A percentile compares a stretch with the other conserved stretches of the same genome.
phyloP scores from a whole-genome alignment of 352 stramenopile genomes.

The Pythium phragmiticola region DNA sequence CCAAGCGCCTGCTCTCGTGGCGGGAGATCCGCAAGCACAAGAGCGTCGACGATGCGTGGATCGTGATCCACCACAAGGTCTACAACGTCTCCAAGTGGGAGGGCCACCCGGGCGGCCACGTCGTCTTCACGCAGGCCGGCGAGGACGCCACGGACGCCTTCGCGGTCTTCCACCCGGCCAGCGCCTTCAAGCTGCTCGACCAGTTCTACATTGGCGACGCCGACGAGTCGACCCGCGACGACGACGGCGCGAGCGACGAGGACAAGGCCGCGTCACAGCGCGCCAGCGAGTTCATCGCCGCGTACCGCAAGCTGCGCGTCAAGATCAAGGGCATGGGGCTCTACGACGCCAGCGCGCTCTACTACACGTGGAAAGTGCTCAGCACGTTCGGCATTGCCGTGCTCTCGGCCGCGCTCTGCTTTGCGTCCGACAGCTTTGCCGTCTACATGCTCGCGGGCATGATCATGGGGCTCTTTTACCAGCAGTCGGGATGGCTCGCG shows the following conservation, averaged over 20 bases:
- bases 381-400: slow-evolving; percentile 92
- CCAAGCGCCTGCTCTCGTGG: slow-evolving; percentile 70
- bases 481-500: slow-evolving; percentile 97
- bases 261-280: slow-evolving; percentile 46
- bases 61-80: slow-evolving; percentile 91
- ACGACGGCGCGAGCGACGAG: slow-evolving; percentile 38
- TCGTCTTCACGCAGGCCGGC: slow-evolving; percentile 97
- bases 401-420: slow-evolving; percentile 85
- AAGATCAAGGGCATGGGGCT: slow-evolving; percentile 95
- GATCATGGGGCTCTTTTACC: slow-evolving; percentile 97
- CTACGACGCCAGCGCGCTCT: slow-evolving; percentile 91
- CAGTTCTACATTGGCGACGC: slow-evolving; percentile 97
- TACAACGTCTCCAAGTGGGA: slow-evolving; percentile 90
- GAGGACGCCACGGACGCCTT: slow-evolving; percentile 99
- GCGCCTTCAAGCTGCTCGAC: slow-evolving; percentile 93
- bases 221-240: slow-evolving; percentile 63
- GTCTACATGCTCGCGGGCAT: slow-evolving; percentile 92
- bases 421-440: slow-evolving; percentile 67
- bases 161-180: slow-evolving; percentile 95
- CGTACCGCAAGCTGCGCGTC: slow-evolving; percentile 93
- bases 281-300: slow-evolving; percentile 93
- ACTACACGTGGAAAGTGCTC: slow-evolving; percentile 95
- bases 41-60: slow-evolving; percentile 74
- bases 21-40: slow-evolving; percentile 79
- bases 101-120: slow-evolving; percentile 83